Conservation (phyloP, 129 eudicot genomes). For the Flaveria ramosissima region DNA sequence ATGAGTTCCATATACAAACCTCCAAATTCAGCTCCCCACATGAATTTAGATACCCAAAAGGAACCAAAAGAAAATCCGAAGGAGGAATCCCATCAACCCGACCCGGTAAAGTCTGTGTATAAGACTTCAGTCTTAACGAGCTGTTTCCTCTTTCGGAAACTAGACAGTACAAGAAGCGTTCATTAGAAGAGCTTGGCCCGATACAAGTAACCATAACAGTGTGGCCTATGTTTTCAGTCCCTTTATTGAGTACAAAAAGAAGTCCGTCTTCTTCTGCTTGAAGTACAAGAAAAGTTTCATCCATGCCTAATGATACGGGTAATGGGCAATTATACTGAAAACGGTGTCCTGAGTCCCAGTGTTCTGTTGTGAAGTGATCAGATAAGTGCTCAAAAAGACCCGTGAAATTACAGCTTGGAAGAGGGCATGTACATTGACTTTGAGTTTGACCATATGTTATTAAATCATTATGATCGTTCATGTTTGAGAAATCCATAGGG, state of each 20-base stretch:
- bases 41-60: conserved; percentile 52
- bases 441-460: conserved; percentile 42
- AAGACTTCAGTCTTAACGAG: conserved; percentile 62
- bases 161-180: conserved; percentile 53
- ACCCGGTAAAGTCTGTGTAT: conserved; percentile 50
- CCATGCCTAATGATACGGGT: conserved; percentile 50
- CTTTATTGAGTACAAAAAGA: conserved; percentile 63
- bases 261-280: conserved; percentile 78
- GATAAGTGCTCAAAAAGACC: conserved; percentile 51
- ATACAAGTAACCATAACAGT: conserved; percentile 61
- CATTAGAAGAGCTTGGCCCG: conserved; percentile 53
- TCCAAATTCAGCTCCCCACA: conserved; percentile 67
- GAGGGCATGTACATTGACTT: conserved; percentile 55
- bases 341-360: conserved; percentile 68
- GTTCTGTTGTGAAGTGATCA: conserved; percentile 65
- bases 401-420: conserved; percentile 51
- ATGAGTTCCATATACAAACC: conserved; percentile 76
- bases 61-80: conserved; percentile 65
- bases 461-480: conserved; percentile 43
- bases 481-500: conserved; percentile 41
- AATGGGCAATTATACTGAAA: conserved; percentile 62
- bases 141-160: conserved; percentile 63
- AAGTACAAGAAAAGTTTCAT: conserved; percentile 62
- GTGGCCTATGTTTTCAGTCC: conserved; percentile 69
- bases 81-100: conserved; percentile 58